Base-by-base conservation (phyloP, 116 monocot genomes). In the Dioscorea cayenensis region DNA sequence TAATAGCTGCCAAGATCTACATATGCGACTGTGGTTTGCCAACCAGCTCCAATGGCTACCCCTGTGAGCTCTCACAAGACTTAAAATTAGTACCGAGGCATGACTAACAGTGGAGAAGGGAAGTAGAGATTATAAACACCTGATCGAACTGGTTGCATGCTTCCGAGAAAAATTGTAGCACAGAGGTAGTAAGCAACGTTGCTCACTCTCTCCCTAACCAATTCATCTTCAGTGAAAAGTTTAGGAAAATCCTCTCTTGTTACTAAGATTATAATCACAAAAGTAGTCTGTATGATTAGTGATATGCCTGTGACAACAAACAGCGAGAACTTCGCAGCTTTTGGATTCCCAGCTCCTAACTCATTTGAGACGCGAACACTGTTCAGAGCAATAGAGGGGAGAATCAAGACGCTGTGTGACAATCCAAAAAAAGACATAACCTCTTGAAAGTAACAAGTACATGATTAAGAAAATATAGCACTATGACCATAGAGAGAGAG, bases 301-400 rank as follows among this genome's bases (percentile, higher is more conserved):
- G 86, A 86, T 55, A 74, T 77, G 64, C 22, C 32, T 14, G 71
- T 25, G 49, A 77, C 79, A 7, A 86, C 79, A 37, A 77, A 7
- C 12, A 82, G 70, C 10, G 89, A 82, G 70, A 86, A 86, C 49
- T 67, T 82, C 20, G 86, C 86, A 43, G 78, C 76, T 66, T 77
- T 73, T 17, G 82, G 79, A 17, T 60, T 66, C n/a, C 82, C 79
- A 28, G 86, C 82, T n/a, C 86, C 86, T 5, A 86, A 77, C 63
- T 86, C 82, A 79, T 86, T 86, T 7, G 86, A 82, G 16, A 86
- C 82, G 66, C 86, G 76, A 38, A 86, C 86, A 64, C 86, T 86
- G 64, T 18, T 43, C 43, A 43, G 11, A 43, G 8, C 12, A 74
- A 64, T 19, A n/a, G 0, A 28, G 12, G n/a, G n/a, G 51, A 55